Percentiles rank a stretch among this genome's conserved stretches.
Conservation (phyloP, 305 asterid genomes). For the Andrographis paniculata region DNA sequence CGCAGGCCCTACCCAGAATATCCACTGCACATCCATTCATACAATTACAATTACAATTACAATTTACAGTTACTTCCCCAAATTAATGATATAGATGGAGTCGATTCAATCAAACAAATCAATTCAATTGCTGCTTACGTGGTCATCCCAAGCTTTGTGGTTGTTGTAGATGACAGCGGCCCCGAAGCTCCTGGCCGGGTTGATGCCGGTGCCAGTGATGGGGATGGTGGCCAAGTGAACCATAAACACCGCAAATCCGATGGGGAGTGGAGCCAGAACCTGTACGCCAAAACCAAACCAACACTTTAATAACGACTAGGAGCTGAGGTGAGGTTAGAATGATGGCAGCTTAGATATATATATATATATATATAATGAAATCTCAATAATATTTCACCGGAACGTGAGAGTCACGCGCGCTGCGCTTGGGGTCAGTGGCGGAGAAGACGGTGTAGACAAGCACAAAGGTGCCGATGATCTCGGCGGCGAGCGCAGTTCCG, state of each 20-base stretch:
- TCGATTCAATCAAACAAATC: neutral
- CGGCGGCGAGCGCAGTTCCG: slow-evolving; percentile 1
- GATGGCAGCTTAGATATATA: too few species aligned
- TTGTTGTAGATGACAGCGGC: slow-evolving; percentile 6
- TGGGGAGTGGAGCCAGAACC: slow-evolving; percentile 8
- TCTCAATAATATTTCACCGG: too few species aligned
- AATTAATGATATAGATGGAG: neutral
- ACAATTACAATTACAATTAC: too few species aligned
- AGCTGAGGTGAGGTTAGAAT: neutral
- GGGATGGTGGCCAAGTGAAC: slow-evolving; percentile 7
- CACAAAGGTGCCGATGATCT: too few species aligned
- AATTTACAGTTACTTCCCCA: too few species aligned
- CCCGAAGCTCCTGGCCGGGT: slow-evolving; percentile 8
- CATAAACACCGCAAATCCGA: slow-evolving; percentile 5
- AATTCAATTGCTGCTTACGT: neutral
- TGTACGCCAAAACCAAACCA: neutral
- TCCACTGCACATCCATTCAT: slow-evolving; percentile 25
- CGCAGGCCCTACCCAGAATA: slow-evolving; percentile 29
- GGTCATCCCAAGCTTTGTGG: slow-evolving; percentile 7
- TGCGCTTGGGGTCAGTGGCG: slow-evolving; percentile 10
- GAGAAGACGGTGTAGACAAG: too few species aligned
- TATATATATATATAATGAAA: too few species aligned
- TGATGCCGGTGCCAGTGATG: too few species aligned
- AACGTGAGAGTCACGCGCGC: slow-evolving; percentile 12
- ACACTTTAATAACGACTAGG: neutral